A percentile compares a stretch with the other conserved stretches of the same genome.
phyloP scores from a whole-genome alignment of 108 stramenopile species.

The Cyclotella choctawhatcheeana region DNA sequence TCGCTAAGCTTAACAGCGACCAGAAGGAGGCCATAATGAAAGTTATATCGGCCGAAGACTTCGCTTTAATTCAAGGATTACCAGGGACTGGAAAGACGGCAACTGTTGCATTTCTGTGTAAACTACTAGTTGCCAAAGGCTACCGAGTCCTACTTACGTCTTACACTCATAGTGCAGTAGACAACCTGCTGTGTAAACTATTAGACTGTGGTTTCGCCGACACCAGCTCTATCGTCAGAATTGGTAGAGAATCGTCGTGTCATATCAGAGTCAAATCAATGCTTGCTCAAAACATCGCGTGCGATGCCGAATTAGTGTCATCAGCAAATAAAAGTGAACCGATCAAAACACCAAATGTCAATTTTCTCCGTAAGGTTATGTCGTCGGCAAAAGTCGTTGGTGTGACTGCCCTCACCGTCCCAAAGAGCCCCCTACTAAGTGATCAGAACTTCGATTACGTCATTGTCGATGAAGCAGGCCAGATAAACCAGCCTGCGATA shows the following conservation, averaged over 20 bases:
- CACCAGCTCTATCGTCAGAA: constrained; percentile 53
- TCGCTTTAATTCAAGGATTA: constrained; percentile 71
- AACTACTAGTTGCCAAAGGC: constrained; percentile 86
- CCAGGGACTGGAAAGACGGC: constrained; percentile 89
- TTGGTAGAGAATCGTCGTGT: constrained; percentile 66
- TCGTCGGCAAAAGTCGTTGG: constrained; percentile 81
- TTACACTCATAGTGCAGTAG: constrained; percentile 97
- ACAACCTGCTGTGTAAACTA: constrained; percentile 92
- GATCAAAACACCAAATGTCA: constrained; percentile 46
- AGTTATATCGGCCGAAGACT: constrained; percentile 77
- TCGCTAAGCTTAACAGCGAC: constrained; percentile 68
- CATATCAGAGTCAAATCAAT: constrained; percentile 62
- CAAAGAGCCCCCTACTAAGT: constrained; percentile 72
- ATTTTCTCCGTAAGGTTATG: constrained; percentile 58
- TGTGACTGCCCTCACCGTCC: constrained; percentile 81
- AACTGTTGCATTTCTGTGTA: constrained; percentile 84
- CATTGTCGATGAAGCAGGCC: constrained; percentile 99
- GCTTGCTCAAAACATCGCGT: constrained; percentile 60
- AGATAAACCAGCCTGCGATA: constrained; percentile 92
- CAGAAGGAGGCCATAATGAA: constrained; percentile 79
- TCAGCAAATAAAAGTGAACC: constrained; percentile 27
- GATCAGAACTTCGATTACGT: constrained; percentile 93
- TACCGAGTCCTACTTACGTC: constrained; percentile 92
- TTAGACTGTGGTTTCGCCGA: constrained; percentile 65
- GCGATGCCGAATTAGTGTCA: constrained; percentile 27